phyloP scores from a whole-genome alignment of 1,284 basidiomycete genomes.

The Sutorius eximius region DNA sequence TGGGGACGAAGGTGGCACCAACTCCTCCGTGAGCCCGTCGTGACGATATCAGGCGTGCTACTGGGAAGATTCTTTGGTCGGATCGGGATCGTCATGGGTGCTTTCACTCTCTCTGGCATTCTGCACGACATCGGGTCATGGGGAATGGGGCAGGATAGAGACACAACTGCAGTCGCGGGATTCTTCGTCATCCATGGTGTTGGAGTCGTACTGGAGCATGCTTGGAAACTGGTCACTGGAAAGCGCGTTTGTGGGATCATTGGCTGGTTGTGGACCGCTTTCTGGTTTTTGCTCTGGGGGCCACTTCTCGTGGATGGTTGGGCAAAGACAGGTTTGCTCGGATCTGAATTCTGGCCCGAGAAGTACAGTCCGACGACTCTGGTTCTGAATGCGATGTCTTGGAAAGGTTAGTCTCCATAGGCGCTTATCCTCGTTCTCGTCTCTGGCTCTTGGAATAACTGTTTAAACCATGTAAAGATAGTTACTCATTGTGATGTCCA shows the following conservation, averaged over 20 bases:
- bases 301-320: constrained; percentile 52
- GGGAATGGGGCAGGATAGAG: constrained; percentile 56
- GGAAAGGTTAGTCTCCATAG: too few relatives aligned
- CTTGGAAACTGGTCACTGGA: constrained; percentile 45
- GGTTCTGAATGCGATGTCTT: neutral
- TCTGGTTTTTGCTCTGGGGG: constrained; percentile 48
- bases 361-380: constrained; percentile 22
- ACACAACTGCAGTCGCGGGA: constrained; percentile 44
- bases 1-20: constrained; percentile 52
- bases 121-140: constrained; percentile 60
- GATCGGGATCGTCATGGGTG: constrained; percentile 49
- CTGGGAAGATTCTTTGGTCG: constrained; percentile 43
- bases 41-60: constrained; percentile 34
- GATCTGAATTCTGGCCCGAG: constrained; percentile 13
- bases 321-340: constrained; percentile 42
- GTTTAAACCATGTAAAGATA: too few relatives aligned
- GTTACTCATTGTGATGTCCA: too few relatives aligned
- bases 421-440: too few relatives aligned
- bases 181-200: constrained; percentile 61
- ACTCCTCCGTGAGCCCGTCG: constrained; percentile 40
- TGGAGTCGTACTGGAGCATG: constrained; percentile 49
- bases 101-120: constrained; percentile 55
- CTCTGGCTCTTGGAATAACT: too few relatives aligned
- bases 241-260: constrained; percentile 43
- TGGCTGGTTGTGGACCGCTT: constrained; percentile 51